Base-by-base conservation (phyloP, 345 rosid species). In the Leavenworthia alabamica region DNA sequence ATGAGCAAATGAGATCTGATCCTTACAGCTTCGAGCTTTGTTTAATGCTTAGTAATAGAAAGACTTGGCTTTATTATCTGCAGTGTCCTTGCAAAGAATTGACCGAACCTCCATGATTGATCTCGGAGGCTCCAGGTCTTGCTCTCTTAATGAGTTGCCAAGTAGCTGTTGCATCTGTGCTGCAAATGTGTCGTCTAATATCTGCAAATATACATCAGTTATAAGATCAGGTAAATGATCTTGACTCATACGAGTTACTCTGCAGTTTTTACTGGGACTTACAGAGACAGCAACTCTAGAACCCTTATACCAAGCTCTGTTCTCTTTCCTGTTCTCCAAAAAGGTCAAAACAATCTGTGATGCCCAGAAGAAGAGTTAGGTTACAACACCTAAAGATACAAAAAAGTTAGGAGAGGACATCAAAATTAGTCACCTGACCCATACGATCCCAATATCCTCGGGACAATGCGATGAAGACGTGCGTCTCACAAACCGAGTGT, bases 361-460 rank as follows among this genome's bases (percentile, higher is more conserved):
- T 17, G 41, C 27, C 41, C 61, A 48, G 22, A 42, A 26, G 17
- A 61, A 35, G 23, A 55, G 22, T 62, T 42, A 70, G 68, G 24
- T 26, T 35, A 49, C 5, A 35, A 19, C 63, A 55, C 32, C 5
- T 2, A 27, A 45, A 37, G 40, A 32, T 11, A 4, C 2, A 22
- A 23, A 15, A 37, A 37, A 55, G 5, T 3, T 51, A 61, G 20
- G 16, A 32, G 40, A 55, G 32, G 33, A 3, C 29, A n/a, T 23
- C 31, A 5, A 35, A 15, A 31, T 40, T 40, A 39, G 63, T 74
- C 60, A 86, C 98, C 85, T 83, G 93, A 64, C 98, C 98, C 88
- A 87, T 87, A 40, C 86, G 86, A 62, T 93, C 99, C 99, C 99
- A 93, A 61, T 81, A 93, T 42, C 96, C 95, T 32, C 97, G 82